Base-by-base conservation (phyloP, 345 rosid species). In the Nephelium lappaceum region DNA sequence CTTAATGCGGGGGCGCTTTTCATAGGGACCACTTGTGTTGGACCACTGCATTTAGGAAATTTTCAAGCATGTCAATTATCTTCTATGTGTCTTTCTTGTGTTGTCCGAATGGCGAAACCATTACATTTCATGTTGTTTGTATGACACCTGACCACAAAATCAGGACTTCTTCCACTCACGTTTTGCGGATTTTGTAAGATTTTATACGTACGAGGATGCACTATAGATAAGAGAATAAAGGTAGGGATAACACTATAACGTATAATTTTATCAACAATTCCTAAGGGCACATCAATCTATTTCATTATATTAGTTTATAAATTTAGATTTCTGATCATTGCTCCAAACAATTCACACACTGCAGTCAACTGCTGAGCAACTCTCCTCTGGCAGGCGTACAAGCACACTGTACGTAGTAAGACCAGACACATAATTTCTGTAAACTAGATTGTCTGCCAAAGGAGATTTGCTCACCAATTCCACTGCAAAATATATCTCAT, bases 391-490 rank as follows among this genome's bases (percentile, higher is more conserved):
- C 75, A 60, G 47, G 41, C 43, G 12, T 36, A 36, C 43, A n/a
- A 21, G 38, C 53, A 18, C 38, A 21, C 27, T 9, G 36, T 31
- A 31, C 36, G 11, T 42, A 51, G 23, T 2, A 41, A 55, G 11
- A 27, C 27, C 38, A 60, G 53, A 57, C 66, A 38, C 66, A 19
- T 42, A 19, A 24, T 73, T 73, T 72, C 65, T 1, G 6, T 11
- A 47, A 71, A 25, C 49, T 19, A 45, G 47, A 19, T 18, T 31
- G 64, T 66, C 62, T 73, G 84, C 84, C 81, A 62, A 77, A 81
- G 81, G 81, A 81, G 84, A 81, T 81, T 77, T 81, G 81, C 84
- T 62, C 84, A 68, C 43, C 49, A 77, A 45, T 68, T 77, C 81
- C 36, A 41, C 71, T 73, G 78, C 78, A 77, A 60, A 53, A 43